Conservation (phyloP, 1,139 yeast genomes). For the Magnusiomyces fungicola region DNA sequence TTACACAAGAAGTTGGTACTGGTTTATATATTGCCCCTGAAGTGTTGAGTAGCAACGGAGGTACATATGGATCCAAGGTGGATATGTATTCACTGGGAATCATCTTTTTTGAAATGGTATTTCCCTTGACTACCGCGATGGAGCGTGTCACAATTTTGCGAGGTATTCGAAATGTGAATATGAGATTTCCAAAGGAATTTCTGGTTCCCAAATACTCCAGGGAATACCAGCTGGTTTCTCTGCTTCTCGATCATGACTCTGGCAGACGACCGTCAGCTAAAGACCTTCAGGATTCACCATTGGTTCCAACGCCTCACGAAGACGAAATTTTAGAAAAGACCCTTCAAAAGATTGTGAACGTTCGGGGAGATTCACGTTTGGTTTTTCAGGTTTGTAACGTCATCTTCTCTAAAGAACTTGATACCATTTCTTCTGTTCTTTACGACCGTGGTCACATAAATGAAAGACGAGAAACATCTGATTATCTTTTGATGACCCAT, state of each 20-base stretch:
- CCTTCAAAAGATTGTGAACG: conserved; percentile 67
- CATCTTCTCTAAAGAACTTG: conserved; percentile 73
- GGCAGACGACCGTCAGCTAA: conserved; percentile 70
- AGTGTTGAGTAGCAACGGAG: conserved; percentile 38
- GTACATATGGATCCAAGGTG: conserved; percentile 71
- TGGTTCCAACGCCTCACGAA: conserved; percentile 81
- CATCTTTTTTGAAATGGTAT: conserved; percentile 92
- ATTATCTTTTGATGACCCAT: conserved; percentile 28
- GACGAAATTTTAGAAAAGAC: conserved; percentile 89
- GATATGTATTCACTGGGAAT: conserved; percentile 95
- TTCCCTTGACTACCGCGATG: conserved; percentile 79
- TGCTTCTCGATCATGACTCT: conserved; percentile 73
- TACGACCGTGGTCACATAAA: conserved; percentile 42
- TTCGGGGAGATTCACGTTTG: conserved; percentile 79
- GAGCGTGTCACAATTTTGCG: conserved; percentile 72
- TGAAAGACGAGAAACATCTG: conserved; percentile 14
- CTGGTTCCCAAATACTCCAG: conserved; percentile 42
- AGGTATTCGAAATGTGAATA: conserved; percentile 48
- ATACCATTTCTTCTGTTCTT: conserved; percentile 71
- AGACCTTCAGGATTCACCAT: conserved; percentile 66
- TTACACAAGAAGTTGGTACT: conserved; percentile 91
- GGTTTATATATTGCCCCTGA: conserved; percentile 89
- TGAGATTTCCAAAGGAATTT: conserved; percentile 65
- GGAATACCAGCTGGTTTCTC: conserved; percentile 58
- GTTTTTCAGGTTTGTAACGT: conserved; percentile 86